Conservation (phyloP, 2,329 filamentous ascomycete species). For the Ophiostoma sp. region DNA sequence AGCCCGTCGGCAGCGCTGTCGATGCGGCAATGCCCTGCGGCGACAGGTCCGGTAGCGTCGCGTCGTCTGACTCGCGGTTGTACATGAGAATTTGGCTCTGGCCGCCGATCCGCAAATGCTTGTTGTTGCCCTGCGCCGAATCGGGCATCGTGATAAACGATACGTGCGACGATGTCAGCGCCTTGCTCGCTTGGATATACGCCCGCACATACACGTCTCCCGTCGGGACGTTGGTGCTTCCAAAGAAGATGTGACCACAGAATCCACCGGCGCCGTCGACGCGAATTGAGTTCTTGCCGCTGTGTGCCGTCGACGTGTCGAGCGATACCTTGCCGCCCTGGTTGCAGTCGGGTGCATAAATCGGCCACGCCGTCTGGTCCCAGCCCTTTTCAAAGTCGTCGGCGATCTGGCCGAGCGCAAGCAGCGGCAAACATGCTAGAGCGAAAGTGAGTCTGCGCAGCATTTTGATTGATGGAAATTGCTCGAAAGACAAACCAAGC, state of each 20-base stretch:
- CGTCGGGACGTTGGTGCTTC: slow-evolving; percentile 49
- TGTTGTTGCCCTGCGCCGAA: slow-evolving; percentile 48
- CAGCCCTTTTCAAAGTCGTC: slow-evolving; percentile 55
- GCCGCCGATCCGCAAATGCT: slow-evolving; percentile 58
- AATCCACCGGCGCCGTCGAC: slow-evolving; percentile 50
- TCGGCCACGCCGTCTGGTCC: slow-evolving; percentile 53
- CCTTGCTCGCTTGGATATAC: slow-evolving; percentile 48
- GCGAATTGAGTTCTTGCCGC: slow-evolving; percentile 49
- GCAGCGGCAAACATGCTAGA: slow-evolving; percentile 41
- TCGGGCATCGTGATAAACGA: slow-evolving; percentile 61
- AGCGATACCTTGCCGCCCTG: slow-evolving; percentile 53
- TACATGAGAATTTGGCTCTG: slow-evolving; percentile 58
- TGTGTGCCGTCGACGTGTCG: slow-evolving; percentile 52
- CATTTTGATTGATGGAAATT: neutral
- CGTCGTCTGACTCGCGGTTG: slow-evolving; percentile 59
- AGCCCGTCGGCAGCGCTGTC: slow-evolving; percentile 43
- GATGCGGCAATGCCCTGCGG: slow-evolving; percentile 54
- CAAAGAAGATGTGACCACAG: slow-evolving; percentile 57
- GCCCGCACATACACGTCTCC: slow-evolving; percentile 41
- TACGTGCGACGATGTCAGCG: slow-evolving; percentile 55
- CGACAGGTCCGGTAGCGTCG: slow-evolving; percentile 56
- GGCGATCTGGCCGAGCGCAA: slow-evolving; percentile 47
- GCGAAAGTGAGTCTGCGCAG: slow-evolving; percentile 22
- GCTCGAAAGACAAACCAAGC: no score
- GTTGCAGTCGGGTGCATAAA: slow-evolving; percentile 54